phyloP scores from a whole-genome alignment of 345 rosid genomes.

The Geranium brycei region DNA sequence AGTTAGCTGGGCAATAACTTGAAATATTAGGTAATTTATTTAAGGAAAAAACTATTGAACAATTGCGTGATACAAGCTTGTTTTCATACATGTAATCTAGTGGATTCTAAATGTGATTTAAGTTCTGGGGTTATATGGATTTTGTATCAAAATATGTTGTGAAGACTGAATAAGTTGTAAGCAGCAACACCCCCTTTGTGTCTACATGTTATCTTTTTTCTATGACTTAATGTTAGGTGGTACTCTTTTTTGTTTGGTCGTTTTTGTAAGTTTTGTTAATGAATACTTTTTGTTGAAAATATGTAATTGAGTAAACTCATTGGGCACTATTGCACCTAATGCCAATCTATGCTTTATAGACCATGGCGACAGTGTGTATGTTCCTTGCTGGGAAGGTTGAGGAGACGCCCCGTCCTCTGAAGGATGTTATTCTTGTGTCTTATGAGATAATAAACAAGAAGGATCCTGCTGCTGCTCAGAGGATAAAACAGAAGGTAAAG shows the following conservation, averaged over 20 bases:
- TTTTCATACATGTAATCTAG: too few species aligned
- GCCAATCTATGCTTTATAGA: constrained; percentile 28
- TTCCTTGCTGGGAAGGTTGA: constrained; percentile 98
- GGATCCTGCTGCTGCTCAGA: constrained; percentile 72
- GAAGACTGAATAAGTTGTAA: too few species aligned
- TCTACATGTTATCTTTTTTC: background rate
- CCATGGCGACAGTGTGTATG: constrained; percentile 91
- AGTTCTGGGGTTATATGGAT: too few species aligned
- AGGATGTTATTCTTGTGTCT: constrained; percentile 87
- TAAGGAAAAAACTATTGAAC: too few species aligned
- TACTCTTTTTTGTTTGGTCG: background rate
- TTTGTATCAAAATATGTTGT: too few species aligned
- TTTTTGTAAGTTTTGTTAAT: background rate
- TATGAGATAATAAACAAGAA: constrained; percentile 89
- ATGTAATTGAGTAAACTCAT: background rate
- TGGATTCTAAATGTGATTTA: too few species aligned
- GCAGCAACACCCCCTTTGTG: too few species aligned
- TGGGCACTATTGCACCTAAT: background rate
- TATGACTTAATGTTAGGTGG: background rate
- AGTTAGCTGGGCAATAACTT: too few species aligned
- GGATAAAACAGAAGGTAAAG: constrained; percentile 83
- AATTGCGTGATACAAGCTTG: too few species aligned
- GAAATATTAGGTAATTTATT: too few species aligned
- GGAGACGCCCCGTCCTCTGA: constrained; percentile 92
- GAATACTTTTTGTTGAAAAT: background rate